Evolutionary conservation across 148 eudicot genomes (phyloP).

Genomic region (Rhododendron kiyosumense): DNA sequence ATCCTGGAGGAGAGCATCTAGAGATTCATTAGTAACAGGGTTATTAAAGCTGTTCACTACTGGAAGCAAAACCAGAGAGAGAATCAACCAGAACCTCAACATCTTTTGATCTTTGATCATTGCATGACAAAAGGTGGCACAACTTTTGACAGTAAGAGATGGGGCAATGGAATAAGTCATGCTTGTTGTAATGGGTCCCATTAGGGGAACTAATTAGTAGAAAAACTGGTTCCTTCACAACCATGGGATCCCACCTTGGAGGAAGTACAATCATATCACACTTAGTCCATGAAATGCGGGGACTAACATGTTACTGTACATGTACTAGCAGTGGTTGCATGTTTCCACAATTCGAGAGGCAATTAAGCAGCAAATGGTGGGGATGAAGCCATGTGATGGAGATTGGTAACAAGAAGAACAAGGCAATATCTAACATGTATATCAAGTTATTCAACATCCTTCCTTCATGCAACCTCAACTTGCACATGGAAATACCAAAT

Average conservation of each 20-base stretch:
- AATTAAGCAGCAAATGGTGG: slow-evolving; percentile 14
- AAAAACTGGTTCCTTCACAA: not conserved
- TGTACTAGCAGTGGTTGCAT: not conserved
- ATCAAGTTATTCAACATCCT: not conserved
- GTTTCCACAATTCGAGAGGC: not conserved
- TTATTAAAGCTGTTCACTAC: slow-evolving; percentile 10
- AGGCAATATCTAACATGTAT: not conserved
- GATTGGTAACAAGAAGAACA: not conserved
- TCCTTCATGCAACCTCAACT: not conserved
- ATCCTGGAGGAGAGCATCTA: slow-evolving; percentile 29
- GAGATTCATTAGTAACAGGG: not conserved
- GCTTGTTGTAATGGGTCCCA: slow-evolving; percentile 3
- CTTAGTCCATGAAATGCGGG: not conserved
- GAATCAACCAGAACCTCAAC: slow-evolving; percentile 3
- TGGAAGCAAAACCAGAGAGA: slow-evolving; percentile 7
- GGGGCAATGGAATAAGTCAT: not conserved
- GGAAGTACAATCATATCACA: slow-evolving; percentile 9
- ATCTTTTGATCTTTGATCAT: not conserved
- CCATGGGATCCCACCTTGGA: not conserved
- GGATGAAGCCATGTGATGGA: not conserved
- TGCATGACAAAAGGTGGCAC: not conserved
- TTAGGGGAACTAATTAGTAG: not conserved
- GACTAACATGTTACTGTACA: not conserved
- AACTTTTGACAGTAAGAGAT: not conserved
- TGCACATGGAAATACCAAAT: not conserved